Percentiles rank a stretch among this genome's conserved stretches.
phyloP scores from a whole-genome alignment of 2,329 filamentous ascomycete genomes.

The Stachybotrys echinatus region DNA sequence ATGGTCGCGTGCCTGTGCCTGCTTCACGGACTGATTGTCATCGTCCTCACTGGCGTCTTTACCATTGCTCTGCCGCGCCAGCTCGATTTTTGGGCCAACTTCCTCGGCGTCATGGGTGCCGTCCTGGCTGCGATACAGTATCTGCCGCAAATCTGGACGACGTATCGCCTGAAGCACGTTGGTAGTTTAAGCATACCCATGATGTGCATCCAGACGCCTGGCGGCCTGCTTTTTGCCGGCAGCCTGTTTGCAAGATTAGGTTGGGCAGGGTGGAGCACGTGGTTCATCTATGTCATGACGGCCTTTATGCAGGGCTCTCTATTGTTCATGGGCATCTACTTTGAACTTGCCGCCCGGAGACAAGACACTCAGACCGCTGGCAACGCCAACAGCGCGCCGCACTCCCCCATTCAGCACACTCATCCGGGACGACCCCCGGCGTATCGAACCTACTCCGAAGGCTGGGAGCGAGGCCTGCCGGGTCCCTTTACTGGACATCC shows the following conservation, averaged over 20 bases:
- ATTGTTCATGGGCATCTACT: conserved; percentile 74
- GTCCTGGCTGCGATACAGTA: conserved; percentile 83
- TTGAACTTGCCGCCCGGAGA: conserved; percentile 50
- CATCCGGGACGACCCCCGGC: conserved; percentile 28
- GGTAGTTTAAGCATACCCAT: conserved; percentile 92
- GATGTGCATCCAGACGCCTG: conserved; percentile 97
- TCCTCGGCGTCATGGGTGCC: conserved; percentile 75
- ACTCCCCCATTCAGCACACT: conserved; percentile 20
- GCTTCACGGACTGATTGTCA: conserved; percentile 66
- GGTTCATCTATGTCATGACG: conserved; percentile 86
- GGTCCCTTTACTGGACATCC: conserved; percentile 47
- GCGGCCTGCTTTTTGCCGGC: conserved; percentile 81
- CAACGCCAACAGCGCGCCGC: conserved; percentile 16
- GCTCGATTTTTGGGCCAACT: conserved; percentile 76
- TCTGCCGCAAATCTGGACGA: conserved; percentile 91
- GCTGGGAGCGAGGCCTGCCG: conserved; percentile 45
- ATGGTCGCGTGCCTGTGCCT: conserved; percentile 68
- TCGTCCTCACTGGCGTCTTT: conserved; percentile 65
- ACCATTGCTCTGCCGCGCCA: conserved; percentile 55
- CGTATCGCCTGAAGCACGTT: conserved; percentile 76
- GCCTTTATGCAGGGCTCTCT: conserved; percentile 79
- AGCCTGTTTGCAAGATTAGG: conserved; percentile 80
- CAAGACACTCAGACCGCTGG: conserved; percentile 16
- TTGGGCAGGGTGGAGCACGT: conserved; percentile 84
- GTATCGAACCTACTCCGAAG: conserved; percentile 41